These are phyloP conservation scores for Phyllosticta citribraziliensis DNA, from an alignment of 2,329 filamentous ascomycete species.

Conservation along the genomic window DNA sequence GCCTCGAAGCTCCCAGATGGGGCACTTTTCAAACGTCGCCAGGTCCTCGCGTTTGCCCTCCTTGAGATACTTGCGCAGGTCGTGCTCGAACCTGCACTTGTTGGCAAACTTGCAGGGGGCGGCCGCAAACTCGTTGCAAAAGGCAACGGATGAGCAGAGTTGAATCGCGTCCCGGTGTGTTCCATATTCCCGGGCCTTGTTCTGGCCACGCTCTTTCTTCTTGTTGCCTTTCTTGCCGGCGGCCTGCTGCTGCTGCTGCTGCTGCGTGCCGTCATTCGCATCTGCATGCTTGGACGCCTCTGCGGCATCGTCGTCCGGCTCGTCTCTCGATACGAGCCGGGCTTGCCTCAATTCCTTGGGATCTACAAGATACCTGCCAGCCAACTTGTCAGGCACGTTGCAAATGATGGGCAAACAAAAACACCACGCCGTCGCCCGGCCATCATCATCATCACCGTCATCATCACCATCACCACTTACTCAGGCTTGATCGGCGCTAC, in stretches of 20 bases:
- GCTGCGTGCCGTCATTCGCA: conserved; percentile 30
- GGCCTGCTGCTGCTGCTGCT: conserved; percentile 15
- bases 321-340: conserved; percentile 10
- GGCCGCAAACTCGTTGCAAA: conserved; percentile 72
- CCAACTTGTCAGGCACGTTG: conserved; percentile 1
- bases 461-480: conserved; percentile 37
- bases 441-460: no score
- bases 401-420: neutral
- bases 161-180: conserved; percentile 65
- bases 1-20: conserved; percentile 67
- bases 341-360: conserved; percentile 19
- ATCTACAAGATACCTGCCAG: conserved; percentile 24
- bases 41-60: conserved; percentile 76
- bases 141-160: conserved; percentile 65
- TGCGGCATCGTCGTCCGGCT: conserved; percentile 47
- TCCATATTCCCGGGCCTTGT: conserved; percentile 73
- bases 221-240: conserved; percentile 41
- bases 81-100: conserved; percentile 71
- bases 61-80: conserved; percentile 74
- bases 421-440: conserved; percentile 11
- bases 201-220: conserved; percentile 61
- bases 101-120: conserved; percentile 65
- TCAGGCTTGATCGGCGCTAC: conserved; percentile 65
- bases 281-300: conserved; percentile 40
- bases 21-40: conserved; percentile 66